Evolutionary conservation across 2,329 filamentous ascomycete species (phyloP).

Genomic region (Fusarium citri): DNA sequence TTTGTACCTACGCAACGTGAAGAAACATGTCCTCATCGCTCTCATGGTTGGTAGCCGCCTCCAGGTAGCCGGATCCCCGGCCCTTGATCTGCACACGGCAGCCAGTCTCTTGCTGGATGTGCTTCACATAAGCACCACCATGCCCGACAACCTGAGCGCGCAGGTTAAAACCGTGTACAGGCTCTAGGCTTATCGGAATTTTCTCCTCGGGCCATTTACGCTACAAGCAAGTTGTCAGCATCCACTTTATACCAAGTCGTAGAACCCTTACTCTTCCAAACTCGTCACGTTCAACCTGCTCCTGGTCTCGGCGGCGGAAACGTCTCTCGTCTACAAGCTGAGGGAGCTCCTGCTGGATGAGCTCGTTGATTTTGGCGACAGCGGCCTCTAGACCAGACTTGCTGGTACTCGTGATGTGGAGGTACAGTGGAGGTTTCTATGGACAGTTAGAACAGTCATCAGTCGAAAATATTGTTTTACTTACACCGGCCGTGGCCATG

Average conservation of each 20-base stretch:
- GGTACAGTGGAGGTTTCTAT: constrained; percentile 91
- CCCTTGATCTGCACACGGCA: constrained; percentile 99
- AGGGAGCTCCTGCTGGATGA: constrained; percentile 96
- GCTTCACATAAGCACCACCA: constrained; percentile 95
- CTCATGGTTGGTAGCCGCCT: constrained; percentile 86
- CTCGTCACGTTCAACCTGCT: constrained; percentile 89
- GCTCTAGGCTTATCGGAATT: constrained; percentile 90
- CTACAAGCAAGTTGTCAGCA: constrained; percentile 58
- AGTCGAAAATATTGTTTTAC: constrained; percentile 50
- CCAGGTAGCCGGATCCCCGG: constrained; percentile 92
- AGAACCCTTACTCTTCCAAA: constrained; percentile 80
- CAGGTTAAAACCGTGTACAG: constrained; percentile 93
- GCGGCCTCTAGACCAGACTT: constrained; percentile 94
- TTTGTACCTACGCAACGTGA: constrained; percentile 81
- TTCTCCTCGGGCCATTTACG: constrained; percentile 99
- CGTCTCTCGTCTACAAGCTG: constrained; percentile 94
- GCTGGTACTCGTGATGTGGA: constrained; percentile 92
- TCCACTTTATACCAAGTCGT: background rate
- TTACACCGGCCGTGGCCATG: constrained; percentile 93
- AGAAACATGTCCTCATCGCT: constrained; percentile 97
- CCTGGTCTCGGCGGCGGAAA: constrained; percentile 84
- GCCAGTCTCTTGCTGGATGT: constrained; percentile 94
- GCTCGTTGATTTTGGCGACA: constrained; percentile 87
- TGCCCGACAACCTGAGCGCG: constrained; percentile 96
- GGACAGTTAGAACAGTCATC: constrained; percentile 1